phyloP scores from a whole-genome alignment of 805 yeast genomes.

The Candida adriatica region DNA sequence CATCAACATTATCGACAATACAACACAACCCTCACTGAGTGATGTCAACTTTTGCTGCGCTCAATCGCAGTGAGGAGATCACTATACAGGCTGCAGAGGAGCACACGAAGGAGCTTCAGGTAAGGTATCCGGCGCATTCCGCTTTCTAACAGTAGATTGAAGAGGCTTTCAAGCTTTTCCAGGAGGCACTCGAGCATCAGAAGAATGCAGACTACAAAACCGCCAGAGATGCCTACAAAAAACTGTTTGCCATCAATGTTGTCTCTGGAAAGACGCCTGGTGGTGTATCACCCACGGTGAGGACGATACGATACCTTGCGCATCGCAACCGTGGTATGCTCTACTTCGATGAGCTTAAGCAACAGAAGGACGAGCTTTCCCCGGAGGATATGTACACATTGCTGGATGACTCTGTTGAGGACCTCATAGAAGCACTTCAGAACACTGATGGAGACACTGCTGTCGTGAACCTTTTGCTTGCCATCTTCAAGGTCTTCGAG shows the following conservation, averaged over 20 bases:
- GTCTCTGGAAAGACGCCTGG: slow-evolving; percentile 39
- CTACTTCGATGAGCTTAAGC: slow-evolving; percentile 34
- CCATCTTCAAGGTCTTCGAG: slow-evolving; percentile 44
- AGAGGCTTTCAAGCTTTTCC: slow-evolving; percentile 72
- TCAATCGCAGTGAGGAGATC: slow-evolving; percentile 73
- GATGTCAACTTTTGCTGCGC: slow-evolving; percentile 49
- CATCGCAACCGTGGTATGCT: slow-evolving; percentile 79
- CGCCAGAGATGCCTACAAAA: slow-evolving; percentile 52
- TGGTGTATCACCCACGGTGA: slow-evolving; percentile 56
- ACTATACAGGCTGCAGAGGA: slow-evolving; percentile 67
- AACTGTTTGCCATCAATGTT: slow-evolving; percentile 63
- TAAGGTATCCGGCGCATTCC: slow-evolving; percentile 16
- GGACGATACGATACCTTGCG: slow-evolving; percentile 67
- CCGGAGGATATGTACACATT: slow-evolving; percentile 8
- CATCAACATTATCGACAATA: too few relatives aligned
- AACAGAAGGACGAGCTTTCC: slow-evolving; percentile 11
- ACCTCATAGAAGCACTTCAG: slow-evolving; percentile 55
- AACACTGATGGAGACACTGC: slow-evolving; percentile 63
- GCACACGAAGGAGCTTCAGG: slow-evolving; percentile 85
- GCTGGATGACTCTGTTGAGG: slow-evolving; percentile 39
- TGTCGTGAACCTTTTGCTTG: slow-evolving; percentile 42
- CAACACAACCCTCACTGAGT: too few relatives aligned
- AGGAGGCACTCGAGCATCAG: slow-evolving; percentile 60
- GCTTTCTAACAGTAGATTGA: slow-evolving; percentile 36
- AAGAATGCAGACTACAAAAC: slow-evolving; percentile 37